These are phyloP conservation scores for Wickerhamiella cacticola DNA, from an alignment of 805 yeast species.

Conservation along the genomic window DNA sequence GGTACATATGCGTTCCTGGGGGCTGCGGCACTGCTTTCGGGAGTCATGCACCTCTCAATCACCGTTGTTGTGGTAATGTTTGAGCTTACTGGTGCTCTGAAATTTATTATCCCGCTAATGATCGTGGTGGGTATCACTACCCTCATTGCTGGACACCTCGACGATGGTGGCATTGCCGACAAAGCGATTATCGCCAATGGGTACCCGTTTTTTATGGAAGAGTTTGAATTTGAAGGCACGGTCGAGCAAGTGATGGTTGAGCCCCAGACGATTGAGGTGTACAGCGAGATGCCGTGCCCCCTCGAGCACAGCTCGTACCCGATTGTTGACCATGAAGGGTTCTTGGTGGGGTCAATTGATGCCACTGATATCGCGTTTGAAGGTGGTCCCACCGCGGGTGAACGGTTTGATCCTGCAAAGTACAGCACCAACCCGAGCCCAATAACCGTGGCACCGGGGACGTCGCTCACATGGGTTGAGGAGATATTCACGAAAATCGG, in stretches of 20 bases:
- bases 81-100: constrained; percentile 89
- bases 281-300: constrained; percentile 18
- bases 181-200: constrained; percentile 87
- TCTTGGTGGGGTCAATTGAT: constrained; percentile 28
- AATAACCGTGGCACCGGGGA: constrained; percentile 40
- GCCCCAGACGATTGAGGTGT: constrained; percentile 19
- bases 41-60: constrained; percentile 84
- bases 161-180: constrained; percentile 86
- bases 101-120: constrained; percentile 91
- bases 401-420: constrained; percentile 7
- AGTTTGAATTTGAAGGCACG: constrained; percentile 41
- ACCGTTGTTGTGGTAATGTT: constrained; percentile 93
- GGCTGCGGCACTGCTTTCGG: constrained; percentile 90
- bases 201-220: constrained; percentile 69
- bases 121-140: constrained; percentile 84
- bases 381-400: not conserved
- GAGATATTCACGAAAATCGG: constrained; percentile 69
- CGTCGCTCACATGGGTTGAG: constrained; percentile 48
- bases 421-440: constrained; percentile 37
- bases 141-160: constrained; percentile 61
- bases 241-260: constrained; percentile 54
- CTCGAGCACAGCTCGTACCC: constrained; percentile 29
- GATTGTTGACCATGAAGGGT: constrained; percentile 26
- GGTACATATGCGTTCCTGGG: constrained; percentile 95
- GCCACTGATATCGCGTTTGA: constrained; percentile 23